These are phyloP conservation scores for Myriosclerotinia curreyana DNA, from an alignment of 2,329 filamentous ascomycete genomes.

Conservation along the genomic window DNA sequence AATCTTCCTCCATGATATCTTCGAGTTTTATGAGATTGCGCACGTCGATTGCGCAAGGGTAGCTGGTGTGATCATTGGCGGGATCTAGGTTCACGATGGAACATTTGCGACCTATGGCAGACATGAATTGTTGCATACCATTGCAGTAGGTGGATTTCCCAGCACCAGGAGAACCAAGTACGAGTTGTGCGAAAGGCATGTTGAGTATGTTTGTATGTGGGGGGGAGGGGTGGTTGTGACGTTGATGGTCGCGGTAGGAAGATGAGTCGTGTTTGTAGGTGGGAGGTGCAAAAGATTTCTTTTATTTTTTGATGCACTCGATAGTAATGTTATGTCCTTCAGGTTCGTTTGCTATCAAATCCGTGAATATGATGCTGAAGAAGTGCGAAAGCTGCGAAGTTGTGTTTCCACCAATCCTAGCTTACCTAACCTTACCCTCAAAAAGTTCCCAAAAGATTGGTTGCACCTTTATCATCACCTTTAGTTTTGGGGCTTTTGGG, in stretches of 20 bases:
- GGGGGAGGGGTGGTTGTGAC: not conserved
- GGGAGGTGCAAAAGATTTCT: not conserved
- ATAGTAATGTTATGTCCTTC: not conserved
- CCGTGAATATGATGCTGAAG: not conserved
- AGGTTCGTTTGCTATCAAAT: not conserved
- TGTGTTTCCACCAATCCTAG: not conserved
- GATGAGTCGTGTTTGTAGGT: not conserved
- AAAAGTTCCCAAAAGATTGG: not conserved
- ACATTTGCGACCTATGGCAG: constrained; percentile 90
- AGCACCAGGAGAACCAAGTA: constrained; percentile 89
- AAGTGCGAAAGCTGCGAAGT: not conserved
- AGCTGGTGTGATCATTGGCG: constrained; percentile 89
- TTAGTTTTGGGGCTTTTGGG: not conserved
- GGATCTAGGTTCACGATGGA: constrained; percentile 96
- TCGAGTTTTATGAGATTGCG: constrained; percentile 85
- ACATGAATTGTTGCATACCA: constrained; percentile 98
- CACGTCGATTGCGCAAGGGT: constrained; percentile 87
- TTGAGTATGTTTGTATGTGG: constrained; percentile 7
- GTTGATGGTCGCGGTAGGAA: not conserved
- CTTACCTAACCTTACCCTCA: not conserved
- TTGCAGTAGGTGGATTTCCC: constrained; percentile 98
- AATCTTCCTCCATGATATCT: constrained; percentile 89
- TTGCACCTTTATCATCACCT: not conserved
- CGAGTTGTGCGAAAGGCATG: constrained; percentile 52
- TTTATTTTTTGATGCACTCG: not conserved